Evolutionary conservation across 2,329 filamentous ascomycete species (phyloP), one percentile per base, ranked within the genome.

Genomic region (Xylariaceae sp.): DNA sequence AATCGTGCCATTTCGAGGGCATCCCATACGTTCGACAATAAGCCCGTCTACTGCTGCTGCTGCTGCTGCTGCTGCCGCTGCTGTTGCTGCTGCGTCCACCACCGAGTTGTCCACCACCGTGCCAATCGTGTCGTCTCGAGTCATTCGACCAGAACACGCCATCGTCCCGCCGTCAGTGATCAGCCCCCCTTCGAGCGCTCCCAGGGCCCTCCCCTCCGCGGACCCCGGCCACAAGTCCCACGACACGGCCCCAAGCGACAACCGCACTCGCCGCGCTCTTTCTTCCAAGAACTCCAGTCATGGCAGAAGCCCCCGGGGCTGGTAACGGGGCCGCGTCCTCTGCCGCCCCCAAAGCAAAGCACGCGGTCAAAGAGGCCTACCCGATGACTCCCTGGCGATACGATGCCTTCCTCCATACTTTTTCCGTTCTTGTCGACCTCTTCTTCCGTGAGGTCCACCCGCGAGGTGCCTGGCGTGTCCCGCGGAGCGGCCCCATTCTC

Each of bases 381-480:
- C 84, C 85, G 55, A 88, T 89, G 86, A 86, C 84, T 69, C 81
- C 84, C 67, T 88, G 83, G 80, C 86, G 88, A 65, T 92, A 92
- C 73, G 89, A 92, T 76, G 80, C 86, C 60, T 88, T 92, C 70
- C 80, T 92, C 37, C 91, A 89, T 82, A 81, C 81, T 53, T 88
- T 92, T 72, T 89, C 88, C 48, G 84, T 97, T 64, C 81, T 97
- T 55, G 87, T 95, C 66, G 94, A 99, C 75, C 86, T 97, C 67
- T 99, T 99, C 84, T 99, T 99, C 80, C 88, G 94, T 67, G 94
- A 99, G 76, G 91, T 99, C 13, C 92, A 97, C 73, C 94, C 94
- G 10, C 85, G 94, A 65, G 92, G 92, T 67, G 90, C 92, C 64
- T 99, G 94, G 92, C 93, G 92, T 75, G 89, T 99, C 50, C 94